Evolutionary conservation across 83 land plant genomes (phyloP).

Genomic region (Diphasiastrum complanatum): DNA sequence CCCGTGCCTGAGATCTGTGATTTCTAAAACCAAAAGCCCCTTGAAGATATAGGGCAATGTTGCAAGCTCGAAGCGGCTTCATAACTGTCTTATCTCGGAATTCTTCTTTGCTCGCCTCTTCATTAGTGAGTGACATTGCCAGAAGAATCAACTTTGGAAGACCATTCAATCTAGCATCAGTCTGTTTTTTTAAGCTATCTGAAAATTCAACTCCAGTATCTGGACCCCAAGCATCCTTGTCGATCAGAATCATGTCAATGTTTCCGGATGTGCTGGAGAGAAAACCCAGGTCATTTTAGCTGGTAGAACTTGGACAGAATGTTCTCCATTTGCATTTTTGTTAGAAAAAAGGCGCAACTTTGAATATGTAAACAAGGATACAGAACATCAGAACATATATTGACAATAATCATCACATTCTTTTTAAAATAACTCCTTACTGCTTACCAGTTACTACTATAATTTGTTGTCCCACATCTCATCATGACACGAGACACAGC

Average conservation of each 20-base stretch:
- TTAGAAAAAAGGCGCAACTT: neutral
- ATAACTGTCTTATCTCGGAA: slow-evolving; percentile 46
- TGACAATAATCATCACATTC: no score
- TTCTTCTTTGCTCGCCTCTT: slow-evolving; percentile 33
- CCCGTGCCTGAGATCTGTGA: slow-evolving; percentile 27
- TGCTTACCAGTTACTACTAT: no score
- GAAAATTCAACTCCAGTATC: slow-evolving; percentile 19
- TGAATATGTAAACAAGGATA: no score
- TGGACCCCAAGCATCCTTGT: slow-evolving; percentile 50
- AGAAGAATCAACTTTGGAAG: slow-evolving; percentile 53
- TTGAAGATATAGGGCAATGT: slow-evolving; percentile 51
- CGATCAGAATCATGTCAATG: slow-evolving; percentile 47
- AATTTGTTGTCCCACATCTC: neutral
- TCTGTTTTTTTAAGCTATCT: slow-evolving; percentile 9
- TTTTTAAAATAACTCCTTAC: no score
- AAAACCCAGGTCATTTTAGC: neutral
- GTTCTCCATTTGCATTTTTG: no score
- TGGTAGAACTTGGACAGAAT: no score
- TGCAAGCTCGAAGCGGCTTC: slow-evolving; percentile 72
- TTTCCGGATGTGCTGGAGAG: slow-evolving; percentile 5
- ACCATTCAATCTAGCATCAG: slow-evolving; percentile 5
- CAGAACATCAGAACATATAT: no score
- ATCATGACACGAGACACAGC: neutral
- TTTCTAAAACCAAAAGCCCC: slow-evolving; percentile 46
- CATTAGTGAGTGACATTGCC: slow-evolving; percentile 33